phyloP scores from a whole-genome alignment of 2,329 filamentous ascomycete species.

The Pseudogymnoascus sp. region DNA sequence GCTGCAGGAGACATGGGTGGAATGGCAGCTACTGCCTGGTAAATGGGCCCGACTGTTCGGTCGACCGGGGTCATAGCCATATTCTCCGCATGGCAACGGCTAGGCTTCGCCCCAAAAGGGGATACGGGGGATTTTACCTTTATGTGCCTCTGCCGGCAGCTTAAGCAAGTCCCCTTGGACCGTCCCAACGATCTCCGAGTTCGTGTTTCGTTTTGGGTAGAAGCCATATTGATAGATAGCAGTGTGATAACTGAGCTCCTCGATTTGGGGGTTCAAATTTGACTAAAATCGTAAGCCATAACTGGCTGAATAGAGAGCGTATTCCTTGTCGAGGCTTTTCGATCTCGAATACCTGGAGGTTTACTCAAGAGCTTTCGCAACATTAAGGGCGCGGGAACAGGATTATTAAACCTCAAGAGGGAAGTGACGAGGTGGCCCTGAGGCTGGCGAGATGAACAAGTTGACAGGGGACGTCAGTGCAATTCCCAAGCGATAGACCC shows the following conservation, averaged over 20 bases:
- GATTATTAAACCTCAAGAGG: conserved; percentile 7
- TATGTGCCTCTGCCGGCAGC: conserved; percentile 2
- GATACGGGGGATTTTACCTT: not conserved
- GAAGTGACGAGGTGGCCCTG: not conserved
- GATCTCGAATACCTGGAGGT: not conserved
- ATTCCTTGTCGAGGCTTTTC: not conserved
- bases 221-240: not conserved
- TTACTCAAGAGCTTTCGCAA: not conserved
- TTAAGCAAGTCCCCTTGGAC: not conserved
- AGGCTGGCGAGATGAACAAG: not conserved
- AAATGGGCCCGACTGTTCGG: not conserved
- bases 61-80: not conserved
- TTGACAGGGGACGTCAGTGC: not conserved
- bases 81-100: not conserved
- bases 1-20: not conserved
- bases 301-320: not conserved
- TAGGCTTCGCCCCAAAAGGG: not conserved
- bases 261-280: not conserved
- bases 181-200: conserved; percentile 2
- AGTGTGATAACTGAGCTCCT: not conserved
- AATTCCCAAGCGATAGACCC: not conserved
- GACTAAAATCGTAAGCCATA: not conserved
- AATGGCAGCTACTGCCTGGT: not conserved
- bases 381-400: not conserved
- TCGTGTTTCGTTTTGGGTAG: not conserved